Percentiles rank a stretch among this genome's conserved stretches.
phyloP scores from a whole-genome alignment of 2,329 filamentous ascomycete species.

The Fusarium humuli region DNA sequence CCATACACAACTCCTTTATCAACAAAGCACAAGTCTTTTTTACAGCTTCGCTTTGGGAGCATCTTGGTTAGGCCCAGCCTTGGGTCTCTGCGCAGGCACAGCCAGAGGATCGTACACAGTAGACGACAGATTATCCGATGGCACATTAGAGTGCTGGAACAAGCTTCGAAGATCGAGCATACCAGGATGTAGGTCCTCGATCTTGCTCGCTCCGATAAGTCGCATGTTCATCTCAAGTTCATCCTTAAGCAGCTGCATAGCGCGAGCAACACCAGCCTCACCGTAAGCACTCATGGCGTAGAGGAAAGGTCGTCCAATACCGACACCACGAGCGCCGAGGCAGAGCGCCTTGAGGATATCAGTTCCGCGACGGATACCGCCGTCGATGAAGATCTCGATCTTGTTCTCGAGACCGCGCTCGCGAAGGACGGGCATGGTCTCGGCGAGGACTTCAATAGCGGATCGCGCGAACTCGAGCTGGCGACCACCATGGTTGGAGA shows the following conservation, averaged over 20 bases:
- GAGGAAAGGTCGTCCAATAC: slow-evolving; percentile 93
- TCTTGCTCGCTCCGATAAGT: slow-evolving; percentile 80
- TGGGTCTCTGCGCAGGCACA: slow-evolving; percentile 63
- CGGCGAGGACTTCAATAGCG: slow-evolving; percentile 88
- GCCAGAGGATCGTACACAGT: slow-evolving; percentile 66
- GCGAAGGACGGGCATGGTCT: slow-evolving; percentile 89
- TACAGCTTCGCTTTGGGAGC: slow-evolving; percentile 59
- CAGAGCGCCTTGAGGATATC: slow-evolving; percentile 97
- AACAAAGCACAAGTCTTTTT: slow-evolving; percentile 30
- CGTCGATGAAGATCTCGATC: slow-evolving; percentile 91
- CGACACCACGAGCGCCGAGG: slow-evolving; percentile 89
- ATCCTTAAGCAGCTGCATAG: slow-evolving; percentile 92
- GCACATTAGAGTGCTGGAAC: slow-evolving; percentile 63
- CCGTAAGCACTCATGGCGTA: slow-evolving; percentile 97
- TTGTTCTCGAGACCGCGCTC: slow-evolving; percentile 77
- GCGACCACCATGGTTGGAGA: slow-evolving; percentile 95
- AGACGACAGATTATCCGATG: slow-evolving; percentile 60
- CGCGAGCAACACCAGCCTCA: slow-evolving; percentile 84
- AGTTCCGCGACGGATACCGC: slow-evolving; percentile 87
- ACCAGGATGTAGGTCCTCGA: slow-evolving; percentile 83
- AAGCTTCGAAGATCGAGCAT: slow-evolving; percentile 83
- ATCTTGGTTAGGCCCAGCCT: slow-evolving; percentile 41
- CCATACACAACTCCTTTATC: slow-evolving; percentile 9
- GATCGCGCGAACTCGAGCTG: slow-evolving; percentile 94
- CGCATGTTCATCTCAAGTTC: slow-evolving; percentile 99